Evolutionary conservation across 1,284 basidiomycete genomes (phyloP).

Genomic region (Sphaerobolus stellatus): DNA sequence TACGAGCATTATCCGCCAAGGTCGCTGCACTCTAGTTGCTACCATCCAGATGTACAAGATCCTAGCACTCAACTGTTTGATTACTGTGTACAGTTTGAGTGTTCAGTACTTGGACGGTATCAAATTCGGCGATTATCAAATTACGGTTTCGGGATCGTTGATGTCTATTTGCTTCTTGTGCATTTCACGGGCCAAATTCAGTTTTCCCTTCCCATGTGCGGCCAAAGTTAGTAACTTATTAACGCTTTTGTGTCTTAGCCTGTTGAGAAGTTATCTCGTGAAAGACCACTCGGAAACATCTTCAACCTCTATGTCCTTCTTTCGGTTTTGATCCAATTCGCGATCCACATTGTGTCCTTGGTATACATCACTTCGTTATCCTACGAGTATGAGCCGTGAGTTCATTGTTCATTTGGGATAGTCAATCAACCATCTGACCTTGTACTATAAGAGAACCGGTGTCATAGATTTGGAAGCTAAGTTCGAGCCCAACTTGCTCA

Average conservation of each 20-base stretch:
- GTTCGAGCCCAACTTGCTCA: conserved; percentile 89
- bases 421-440: conserved; percentile 13
- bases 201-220: conserved; percentile 19
- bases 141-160: conserved; percentile 89
- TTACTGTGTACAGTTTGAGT: conserved; percentile 92
- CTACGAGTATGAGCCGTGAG: conserved; percentile 76
- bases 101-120: conserved; percentile 97
- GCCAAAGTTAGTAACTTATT: not conserved
- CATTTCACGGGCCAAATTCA: conserved; percentile 92
- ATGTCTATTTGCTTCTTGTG: conserved; percentile 98
- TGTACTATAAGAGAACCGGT: conserved; percentile 53
- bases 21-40: conserved; percentile 93
- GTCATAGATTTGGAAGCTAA: conserved; percentile 90
- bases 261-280: conserved; percentile 86
- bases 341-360: conserved; percentile 83
- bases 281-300: conserved; percentile 90
- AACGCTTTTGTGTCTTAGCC: conserved; percentile 49
- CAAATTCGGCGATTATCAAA: conserved; percentile 96
- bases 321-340: conserved; percentile 89
- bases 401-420: conserved; percentile 19
- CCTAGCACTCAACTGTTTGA: conserved; percentile 90
- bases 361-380: conserved; percentile 89
- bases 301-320: conserved; percentile 93
- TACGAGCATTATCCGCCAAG: conserved; percentile 93
- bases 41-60: conserved; percentile 99